Evolutionary conservation across 78 protist species (phyloP).

Genomic region (Acrasis kona): DNA sequence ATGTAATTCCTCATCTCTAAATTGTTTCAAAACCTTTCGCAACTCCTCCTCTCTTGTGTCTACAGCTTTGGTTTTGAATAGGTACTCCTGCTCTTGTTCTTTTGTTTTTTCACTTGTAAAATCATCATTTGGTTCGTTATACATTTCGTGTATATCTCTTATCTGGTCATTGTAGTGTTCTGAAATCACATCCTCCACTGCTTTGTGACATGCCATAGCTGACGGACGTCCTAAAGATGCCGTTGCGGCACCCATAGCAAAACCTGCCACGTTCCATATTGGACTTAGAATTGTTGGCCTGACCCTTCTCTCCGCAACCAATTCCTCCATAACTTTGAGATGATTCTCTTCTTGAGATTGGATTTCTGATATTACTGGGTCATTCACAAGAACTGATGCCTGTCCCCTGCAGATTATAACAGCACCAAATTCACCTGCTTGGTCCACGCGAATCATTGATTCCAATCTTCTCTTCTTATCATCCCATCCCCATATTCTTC

Average conservation of each 20-base stretch:
- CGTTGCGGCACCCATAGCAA: constrained; percentile 38
- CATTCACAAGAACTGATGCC: constrained; percentile 35
- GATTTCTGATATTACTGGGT: constrained; percentile 52
- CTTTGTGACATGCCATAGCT: constrained; percentile 72
- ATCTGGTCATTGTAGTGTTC: constrained; percentile 71
- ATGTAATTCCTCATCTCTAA: constrained; percentile 66
- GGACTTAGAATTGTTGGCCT: constrained; percentile 59
- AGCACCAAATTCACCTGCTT: constrained; percentile 75
- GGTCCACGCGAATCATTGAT: constrained; percentile 56
- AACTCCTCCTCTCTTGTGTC: constrained; percentile 40
- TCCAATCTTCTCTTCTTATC: no score
- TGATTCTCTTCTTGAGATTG: constrained; percentile 59
- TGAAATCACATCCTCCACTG: constrained; percentile 63
- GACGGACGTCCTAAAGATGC: constrained; percentile 67
- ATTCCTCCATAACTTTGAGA: constrained; percentile 35
- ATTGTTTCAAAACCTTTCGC: constrained; percentile 33
- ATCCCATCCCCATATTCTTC: no score
- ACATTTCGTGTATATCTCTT: constrained; percentile 27
- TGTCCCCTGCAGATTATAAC: constrained; percentile 60
- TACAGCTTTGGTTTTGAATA: no score
- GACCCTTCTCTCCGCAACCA: constrained; percentile 48
- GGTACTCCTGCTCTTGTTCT: no score
- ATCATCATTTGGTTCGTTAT: constrained; percentile 12
- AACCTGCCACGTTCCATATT: constrained; percentile 62
- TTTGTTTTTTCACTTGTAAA: no score